Conservation (phyloP, 108 stramenopile species). For the Skeletonema marinoi region DNA sequence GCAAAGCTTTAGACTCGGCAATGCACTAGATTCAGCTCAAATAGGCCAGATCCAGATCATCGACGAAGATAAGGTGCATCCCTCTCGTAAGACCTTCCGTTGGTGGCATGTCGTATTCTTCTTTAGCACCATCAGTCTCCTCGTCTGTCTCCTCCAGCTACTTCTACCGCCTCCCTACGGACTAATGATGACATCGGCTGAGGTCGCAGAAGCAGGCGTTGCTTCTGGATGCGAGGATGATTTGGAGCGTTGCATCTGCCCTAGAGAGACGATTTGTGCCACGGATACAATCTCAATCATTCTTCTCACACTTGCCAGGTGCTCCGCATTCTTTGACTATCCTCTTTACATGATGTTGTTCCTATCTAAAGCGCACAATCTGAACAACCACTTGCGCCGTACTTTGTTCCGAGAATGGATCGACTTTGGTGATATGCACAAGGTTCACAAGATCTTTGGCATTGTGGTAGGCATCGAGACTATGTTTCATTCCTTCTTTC, state of each 20-base stretch:
- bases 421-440: conserved; percentile 23
- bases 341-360: conserved; percentile 33
- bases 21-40: no score
- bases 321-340: conserved; percentile 32
- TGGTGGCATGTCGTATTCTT: conserved; percentile 27
- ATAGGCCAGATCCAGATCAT: no score
- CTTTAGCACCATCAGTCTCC: conserved; percentile 10
- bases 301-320: conserved; percentile 14
- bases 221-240: conserved; percentile 15
- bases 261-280: conserved; percentile 31
- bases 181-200: conserved; percentile 11
- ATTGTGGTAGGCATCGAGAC: conserved; percentile 26
- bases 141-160: conserved; percentile 9
- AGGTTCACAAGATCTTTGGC: conserved; percentile 27
- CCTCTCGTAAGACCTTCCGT: neutral
- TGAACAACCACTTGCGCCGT: conserved; percentile 17
- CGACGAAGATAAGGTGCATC: no score
- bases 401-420: conserved; percentile 16
- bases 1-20: no score
- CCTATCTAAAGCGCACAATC: conserved; percentile 23
- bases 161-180: conserved; percentile 22
- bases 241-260: conserved; percentile 20
- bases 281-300: conserved; percentile 9
- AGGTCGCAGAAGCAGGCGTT: conserved; percentile 2
- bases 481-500: conserved; percentile 18